Percentiles rank a stretch among this genome's conserved stretches.
These are phyloP conservation scores for Uncinocarpus reesii DNA, from an alignment of 2,329 filamentous ascomycete species.

Conservation along the genomic window DNA sequence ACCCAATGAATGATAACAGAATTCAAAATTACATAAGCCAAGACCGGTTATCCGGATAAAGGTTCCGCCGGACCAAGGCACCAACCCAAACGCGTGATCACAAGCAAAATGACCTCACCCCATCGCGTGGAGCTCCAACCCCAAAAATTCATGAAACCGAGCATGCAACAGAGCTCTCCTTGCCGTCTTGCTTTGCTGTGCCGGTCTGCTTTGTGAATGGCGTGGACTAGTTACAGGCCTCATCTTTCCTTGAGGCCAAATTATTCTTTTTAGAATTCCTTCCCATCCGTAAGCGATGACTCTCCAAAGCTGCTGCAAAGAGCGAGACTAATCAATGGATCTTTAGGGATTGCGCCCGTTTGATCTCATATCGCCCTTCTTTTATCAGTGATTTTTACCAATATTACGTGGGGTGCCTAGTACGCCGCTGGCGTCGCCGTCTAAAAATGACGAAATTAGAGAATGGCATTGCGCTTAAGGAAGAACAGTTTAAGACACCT, in stretches of 20 bases:
- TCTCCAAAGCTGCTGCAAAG: too few species aligned
- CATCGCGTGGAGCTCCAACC: not conserved
- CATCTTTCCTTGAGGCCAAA: constrained; percentile 1
- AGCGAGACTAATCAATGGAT: not conserved
- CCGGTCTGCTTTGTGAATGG: constrained; percentile 8
- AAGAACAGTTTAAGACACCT: not conserved
- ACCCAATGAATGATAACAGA: too few species aligned
- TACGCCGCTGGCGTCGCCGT: not conserved
- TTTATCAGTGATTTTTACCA: not conserved
- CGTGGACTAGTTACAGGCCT: not conserved
- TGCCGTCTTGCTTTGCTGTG: not conserved
- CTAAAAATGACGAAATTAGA: not conserved
- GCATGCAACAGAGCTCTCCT: constrained; percentile 6
- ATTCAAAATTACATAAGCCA: not conserved
- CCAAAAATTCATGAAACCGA: constrained; percentile 2
- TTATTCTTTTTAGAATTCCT: constrained; percentile 6
- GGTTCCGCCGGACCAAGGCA: constrained; percentile 7
- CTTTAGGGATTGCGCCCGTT: not conserved
- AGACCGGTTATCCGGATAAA: constrained; percentile 1
- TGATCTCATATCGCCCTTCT: not conserved
- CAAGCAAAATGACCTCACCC: constrained; percentile 12
- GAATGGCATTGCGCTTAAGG: not conserved
- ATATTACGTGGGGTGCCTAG: not conserved
- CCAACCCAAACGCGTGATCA: constrained; percentile 9
- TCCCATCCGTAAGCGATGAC: not conserved